Evolutionary conservation across 495 filamentous ascomycete genomes (phyloP), one percentile per base, ranked within the genome.

Genomic region (Choiromyces venosus): DNA sequence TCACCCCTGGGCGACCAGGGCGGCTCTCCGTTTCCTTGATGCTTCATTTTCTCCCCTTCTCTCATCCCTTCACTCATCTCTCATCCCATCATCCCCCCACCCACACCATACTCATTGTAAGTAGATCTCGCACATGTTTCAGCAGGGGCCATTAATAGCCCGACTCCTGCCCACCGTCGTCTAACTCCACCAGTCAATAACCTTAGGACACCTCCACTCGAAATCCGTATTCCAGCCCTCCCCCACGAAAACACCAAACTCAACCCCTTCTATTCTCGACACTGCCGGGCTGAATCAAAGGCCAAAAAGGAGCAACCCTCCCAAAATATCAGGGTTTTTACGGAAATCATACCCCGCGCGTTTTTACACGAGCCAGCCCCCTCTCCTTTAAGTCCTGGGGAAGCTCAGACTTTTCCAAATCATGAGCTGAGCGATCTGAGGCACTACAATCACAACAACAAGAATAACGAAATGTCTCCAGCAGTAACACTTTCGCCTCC

Each of bases 401-500:
- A 42, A 29, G 25, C 52, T 61, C 52, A 29, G 29, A 4, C 52
- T 25, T 29, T 29, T 61, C 25, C 52, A 33, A 61, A 61, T 61
- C 12, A 61, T 61, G 52, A 61, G 52, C 52, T 61, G 52, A 61
- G 52, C 52, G 52, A 33, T 12, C 52, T 33, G 25, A 61, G 25
- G 25, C 6, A 33, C 52, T 61, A 61, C 52, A 29, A 61, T 29
- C 35, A 76, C 66, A 67, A 76, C 66, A 67, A 69, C 36, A 37
- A 67, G 21, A 67, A 37, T 33, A 39, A 1, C 66, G 21, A 66
- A 70, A 77, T 78, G 75, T 74, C 76, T 33, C 75, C 76, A 66
- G 75, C 76, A 66, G 64, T 65, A 10, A 68, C 68, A 44, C 35
- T 78, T 40, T 71, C 68, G 35, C 25, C 25, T 18, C 52, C 52